Base-by-base conservation (phyloP, 2,329 filamentous ascomycete species). In the Huntiella decipiens region DNA sequence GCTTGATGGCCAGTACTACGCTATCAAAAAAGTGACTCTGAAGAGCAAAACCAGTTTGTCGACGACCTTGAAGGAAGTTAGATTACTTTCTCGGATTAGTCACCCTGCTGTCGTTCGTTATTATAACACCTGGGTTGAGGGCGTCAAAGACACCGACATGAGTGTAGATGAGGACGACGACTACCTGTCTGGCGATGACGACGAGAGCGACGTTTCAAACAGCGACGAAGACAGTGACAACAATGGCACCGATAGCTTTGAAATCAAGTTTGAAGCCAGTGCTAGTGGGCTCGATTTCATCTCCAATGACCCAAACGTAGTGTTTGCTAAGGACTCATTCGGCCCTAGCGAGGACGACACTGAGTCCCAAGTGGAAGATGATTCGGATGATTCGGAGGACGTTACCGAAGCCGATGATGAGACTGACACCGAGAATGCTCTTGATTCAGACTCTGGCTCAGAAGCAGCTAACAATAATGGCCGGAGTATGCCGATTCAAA, bases 21-120 rank as follows among this genome's bases (percentile, higher is more conserved):
- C 91, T 13, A 83, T 98, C 58, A 98, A 98, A 60, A 95, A 96
- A 59, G 91, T 98, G 51, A 84, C 78, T 1, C 83, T 91, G 53
- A 79, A 79, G 44, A 84, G 84, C 1, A 73, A 81, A 19, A 71
- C 78, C 49, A 52, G 49, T 8, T 66, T 96, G 35, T 87, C 82
- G 0, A 82, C 94, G 57, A 78, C 87, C 10, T 59, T 88, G 19
- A 85, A 82, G 46, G 83, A 91, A 59, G 88, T 95, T 36, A 80
- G 87, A 58, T 65, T 96, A 6, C 67, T 98, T 12, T 93, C 88
- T n/a, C 77, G 85, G 50, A 71, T 98, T 47, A 95, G 92, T 55
- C 88, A 96, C 60, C 87, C 87, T 3, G 70, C 74, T 16, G 74
- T 79, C 11, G 85, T 95, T 48, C 77, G 91, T 39, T 98, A 98